Percentiles rank a stretch among this genome's conserved stretches.
Evolutionary conservation across 805 yeast genomes (phyloP).

Genomic region (Myxozyma sirexii): DNA sequence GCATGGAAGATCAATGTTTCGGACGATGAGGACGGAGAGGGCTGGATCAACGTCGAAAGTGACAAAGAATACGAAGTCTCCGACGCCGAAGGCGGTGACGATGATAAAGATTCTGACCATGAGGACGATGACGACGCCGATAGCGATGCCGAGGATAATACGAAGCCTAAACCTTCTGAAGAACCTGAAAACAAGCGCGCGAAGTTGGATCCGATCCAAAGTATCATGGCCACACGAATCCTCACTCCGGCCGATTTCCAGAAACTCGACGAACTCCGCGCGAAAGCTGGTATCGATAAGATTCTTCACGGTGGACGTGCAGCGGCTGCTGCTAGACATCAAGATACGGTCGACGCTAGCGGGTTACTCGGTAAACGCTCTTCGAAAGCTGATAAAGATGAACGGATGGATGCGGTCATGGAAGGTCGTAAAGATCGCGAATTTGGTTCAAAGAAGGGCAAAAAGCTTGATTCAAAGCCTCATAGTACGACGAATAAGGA

Average conservation of each 20-base stretch:
- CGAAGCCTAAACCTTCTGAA: neutral
- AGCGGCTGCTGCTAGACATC: constrained; percentile 51
- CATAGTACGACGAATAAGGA: constrained; percentile 95
- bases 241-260: constrained; percentile 98
- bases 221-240: constrained; percentile 72
- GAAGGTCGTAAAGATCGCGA: constrained; percentile 95
- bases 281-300: constrained; percentile 83
- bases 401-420: constrained; percentile 78
- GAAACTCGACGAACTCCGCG: constrained; percentile 82
- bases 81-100: constrained; percentile 36
- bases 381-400: constrained; percentile 86
- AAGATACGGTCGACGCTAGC: constrained; percentile 82
- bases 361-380: constrained; percentile 73
- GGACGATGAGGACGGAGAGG: constrained; percentile 61
- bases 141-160: constrained; percentile 7
- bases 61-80: constrained; percentile 52
- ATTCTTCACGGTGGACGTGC: constrained; percentile 57
- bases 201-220: constrained; percentile 49
- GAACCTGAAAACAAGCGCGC: constrained; percentile 21
- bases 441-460: constrained; percentile 85
- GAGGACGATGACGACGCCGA: constrained; percentile 33
- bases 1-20: constrained; percentile 23
- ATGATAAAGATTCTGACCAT: constrained; percentile 39
- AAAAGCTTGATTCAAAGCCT: constrained; percentile 60
- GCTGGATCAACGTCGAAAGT: constrained; percentile 87